Evolutionary conservation across 129 eudicot genomes (phyloP), one percentile per base, ranked within the genome.

Genomic region (Artemisia tridentata): DNA sequence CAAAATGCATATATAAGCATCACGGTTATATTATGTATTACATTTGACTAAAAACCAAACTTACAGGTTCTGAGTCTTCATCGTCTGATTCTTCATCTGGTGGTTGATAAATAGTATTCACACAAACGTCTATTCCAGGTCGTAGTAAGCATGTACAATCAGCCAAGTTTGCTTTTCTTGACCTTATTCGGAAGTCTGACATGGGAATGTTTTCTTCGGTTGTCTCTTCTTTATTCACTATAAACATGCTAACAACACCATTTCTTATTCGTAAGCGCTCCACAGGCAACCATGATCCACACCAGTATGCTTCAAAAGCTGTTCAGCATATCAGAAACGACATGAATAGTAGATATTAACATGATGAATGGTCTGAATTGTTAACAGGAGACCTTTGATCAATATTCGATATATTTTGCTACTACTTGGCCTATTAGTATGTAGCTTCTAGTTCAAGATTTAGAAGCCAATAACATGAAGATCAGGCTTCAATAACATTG

Each of bases 221-320:
- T 18, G 80, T 52, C 68, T 80, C 88, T 67, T 83, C 93, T 66
- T 78, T 64, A 63, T 84, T 75, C 49, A 67, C 50, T 38, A 95
- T 50, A 72, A 75, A 72, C 65, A 83, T 51, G 12, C 80, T 70
- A 67, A 95, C 83, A 65, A 74, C 69, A 62, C 99, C 99, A 47
- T 77, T 75, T 53, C 66, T 78, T 74, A 95, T 79, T 72, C 82
- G 72, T 66, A 95, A 56, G 69, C 84, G 78, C 78, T 95, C 99
- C 80, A 90, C 97, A 52, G 80, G 70, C 54, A 71, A 54, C 97
- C 97, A 95, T 67, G 87, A 76, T 29, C 83, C 80, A 34, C 72
- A 53, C 84, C 89, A 82, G 78, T 60, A 90, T 48, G 84, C 91
- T 85, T 95, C 99, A 81, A 95, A 90, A 77, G 99, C 99, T 95